phyloP scores from a whole-genome alignment of 805 yeast species.

The Cyberlindnera mrakii region DNA sequence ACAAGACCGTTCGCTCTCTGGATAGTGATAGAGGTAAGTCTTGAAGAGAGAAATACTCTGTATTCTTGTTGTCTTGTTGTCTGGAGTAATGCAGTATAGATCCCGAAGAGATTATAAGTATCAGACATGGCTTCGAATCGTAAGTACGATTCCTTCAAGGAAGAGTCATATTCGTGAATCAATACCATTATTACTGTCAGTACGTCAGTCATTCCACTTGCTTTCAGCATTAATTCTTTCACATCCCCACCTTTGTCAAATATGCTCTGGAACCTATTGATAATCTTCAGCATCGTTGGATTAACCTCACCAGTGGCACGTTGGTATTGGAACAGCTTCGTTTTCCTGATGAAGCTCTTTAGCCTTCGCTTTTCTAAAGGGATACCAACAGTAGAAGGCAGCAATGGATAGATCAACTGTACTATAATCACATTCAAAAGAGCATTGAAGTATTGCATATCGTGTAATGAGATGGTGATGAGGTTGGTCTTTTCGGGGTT shows the following conservation, averaged over 20 bases:
- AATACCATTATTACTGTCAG: conserved; percentile 43
- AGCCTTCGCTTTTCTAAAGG: conserved; percentile 56
- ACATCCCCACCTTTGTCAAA: conserved; percentile 25
- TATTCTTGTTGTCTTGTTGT: conserved; percentile 43
- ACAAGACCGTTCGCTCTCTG: conserved; percentile 65
- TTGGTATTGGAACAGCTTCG: conserved; percentile 14
- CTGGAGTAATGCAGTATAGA: conserved; percentile 52
- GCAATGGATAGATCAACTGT: conserved; percentile 64
- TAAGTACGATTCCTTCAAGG: conserved; percentile 10
- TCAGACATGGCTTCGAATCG: conserved; percentile 41
- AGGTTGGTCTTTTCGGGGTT: conserved; percentile 20
- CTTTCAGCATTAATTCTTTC: conserved; percentile 48
- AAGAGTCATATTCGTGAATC: conserved; percentile 26
- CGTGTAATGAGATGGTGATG: conserved; percentile 73
- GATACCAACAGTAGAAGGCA: conserved; percentile 53
- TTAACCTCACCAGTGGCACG: neutral
- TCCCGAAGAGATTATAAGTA: conserved; percentile 60
- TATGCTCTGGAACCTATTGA: conserved; percentile 19
- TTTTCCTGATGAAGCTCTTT: conserved; percentile 36
- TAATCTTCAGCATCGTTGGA: neutral
- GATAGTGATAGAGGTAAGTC: conserved; percentile 49
- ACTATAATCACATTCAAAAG: conserved; percentile 59
- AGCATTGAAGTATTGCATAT: conserved; percentile 67
- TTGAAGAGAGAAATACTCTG: conserved; percentile 38
- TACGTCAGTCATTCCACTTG: conserved; percentile 62